Evolutionary conservation across 306 rosid genomes (phyloP).

Genomic region (Cucurbita ficifolia): DNA sequence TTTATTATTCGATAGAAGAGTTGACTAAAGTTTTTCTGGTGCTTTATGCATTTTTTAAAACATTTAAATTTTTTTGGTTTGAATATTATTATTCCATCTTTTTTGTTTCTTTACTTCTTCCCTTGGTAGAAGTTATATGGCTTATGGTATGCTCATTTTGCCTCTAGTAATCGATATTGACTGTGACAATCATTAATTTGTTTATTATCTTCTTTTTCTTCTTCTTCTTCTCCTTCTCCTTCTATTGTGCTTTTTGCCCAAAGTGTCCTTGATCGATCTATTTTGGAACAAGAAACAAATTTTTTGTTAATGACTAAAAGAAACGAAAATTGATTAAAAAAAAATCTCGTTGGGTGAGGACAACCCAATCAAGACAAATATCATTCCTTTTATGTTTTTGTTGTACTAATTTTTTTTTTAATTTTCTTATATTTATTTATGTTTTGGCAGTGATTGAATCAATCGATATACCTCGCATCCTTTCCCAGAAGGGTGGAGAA

Average conservation of each 20-base stretch:
- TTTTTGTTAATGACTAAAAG: not conserved
- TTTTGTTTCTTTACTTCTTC: not conserved
- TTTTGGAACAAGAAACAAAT: not conserved
- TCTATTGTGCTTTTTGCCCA: not conserved
- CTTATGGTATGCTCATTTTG: not conserved
- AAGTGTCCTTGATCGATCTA: not conserved
- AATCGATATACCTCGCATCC: slow-evolving; percentile 88
- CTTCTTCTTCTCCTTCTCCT: not conserved
- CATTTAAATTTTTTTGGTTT: not conserved
- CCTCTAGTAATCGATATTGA: not conserved
- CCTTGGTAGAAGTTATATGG: not conserved
- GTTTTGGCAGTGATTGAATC: slow-evolving; percentile 69
- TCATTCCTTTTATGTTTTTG: not conserved
- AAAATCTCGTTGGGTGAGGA: not conserved
- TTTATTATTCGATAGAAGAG: not conserved
- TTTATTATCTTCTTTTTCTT: not conserved
- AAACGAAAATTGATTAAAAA: not conserved
- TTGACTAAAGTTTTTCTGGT: not conserved
- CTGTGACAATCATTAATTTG: not conserved
- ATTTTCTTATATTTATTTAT: not conserved
- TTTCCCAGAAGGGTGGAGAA: slow-evolving; percentile 99
- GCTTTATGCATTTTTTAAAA: not conserved
- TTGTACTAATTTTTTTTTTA: not conserved
- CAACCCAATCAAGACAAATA: not conserved
- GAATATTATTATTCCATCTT: not conserved